Percentiles rank a stretch among this genome's conserved stretches.
Evolutionary conservation across 441 rosid species (phyloP).

Genomic region (Mallotus japonicus): DNA sequence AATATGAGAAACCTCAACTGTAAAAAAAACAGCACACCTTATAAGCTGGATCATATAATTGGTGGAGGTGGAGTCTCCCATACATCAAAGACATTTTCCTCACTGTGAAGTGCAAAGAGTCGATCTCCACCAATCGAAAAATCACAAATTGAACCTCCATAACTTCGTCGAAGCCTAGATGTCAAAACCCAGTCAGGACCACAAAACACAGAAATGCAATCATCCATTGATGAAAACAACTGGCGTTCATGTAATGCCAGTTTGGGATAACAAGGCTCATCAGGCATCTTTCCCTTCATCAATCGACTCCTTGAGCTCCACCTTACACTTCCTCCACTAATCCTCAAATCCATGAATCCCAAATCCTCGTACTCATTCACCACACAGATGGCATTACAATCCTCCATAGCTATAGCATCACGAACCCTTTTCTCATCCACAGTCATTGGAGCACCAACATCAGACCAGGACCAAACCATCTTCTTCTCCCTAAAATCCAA

Average conservation of each 20-base stretch:
- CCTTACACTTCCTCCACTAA: slow-evolving; percentile 60
- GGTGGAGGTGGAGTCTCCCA: slow-evolving; percentile 87
- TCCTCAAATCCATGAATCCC: slow-evolving; percentile 87
- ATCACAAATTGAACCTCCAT: slow-evolving; percentile 85
- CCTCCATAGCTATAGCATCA: slow-evolving; percentile 93
- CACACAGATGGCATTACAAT: slow-evolving; percentile 66
- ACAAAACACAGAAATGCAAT: slow-evolving; percentile 73
- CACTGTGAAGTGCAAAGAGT: slow-evolving; percentile 80
- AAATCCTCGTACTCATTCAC: slow-evolving; percentile 92
- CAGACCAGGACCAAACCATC: slow-evolving; percentile 98
- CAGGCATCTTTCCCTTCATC: slow-evolving; percentile 81
- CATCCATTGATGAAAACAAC: slow-evolving; percentile 87
- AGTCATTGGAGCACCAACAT: slow-evolving; percentile 49
- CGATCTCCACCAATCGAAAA: slow-evolving; percentile 84
- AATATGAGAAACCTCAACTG: slow-evolving; percentile 14
- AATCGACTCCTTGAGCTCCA: slow-evolving; percentile 91
- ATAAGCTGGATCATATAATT: slow-evolving; percentile 44
- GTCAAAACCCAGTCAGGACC: slow-evolving; percentile 87
- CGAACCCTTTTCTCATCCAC: slow-evolving; percentile 85
- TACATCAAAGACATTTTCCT: slow-evolving; percentile 78
- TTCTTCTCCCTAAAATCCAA: slow-evolving; percentile 77
- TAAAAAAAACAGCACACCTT: slow-evolving; percentile 16
- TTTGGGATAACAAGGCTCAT: slow-evolving; percentile 88
- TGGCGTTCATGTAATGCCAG: slow-evolving; percentile 77
- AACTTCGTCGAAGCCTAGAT: slow-evolving; percentile 60